Percentiles rank a stretch among this genome's conserved stretches.
These are phyloP conservation scores for Coleophoma crateriformis DNA, from an alignment of 2,329 filamentous ascomycete species.

Conservation along the genomic window DNA sequence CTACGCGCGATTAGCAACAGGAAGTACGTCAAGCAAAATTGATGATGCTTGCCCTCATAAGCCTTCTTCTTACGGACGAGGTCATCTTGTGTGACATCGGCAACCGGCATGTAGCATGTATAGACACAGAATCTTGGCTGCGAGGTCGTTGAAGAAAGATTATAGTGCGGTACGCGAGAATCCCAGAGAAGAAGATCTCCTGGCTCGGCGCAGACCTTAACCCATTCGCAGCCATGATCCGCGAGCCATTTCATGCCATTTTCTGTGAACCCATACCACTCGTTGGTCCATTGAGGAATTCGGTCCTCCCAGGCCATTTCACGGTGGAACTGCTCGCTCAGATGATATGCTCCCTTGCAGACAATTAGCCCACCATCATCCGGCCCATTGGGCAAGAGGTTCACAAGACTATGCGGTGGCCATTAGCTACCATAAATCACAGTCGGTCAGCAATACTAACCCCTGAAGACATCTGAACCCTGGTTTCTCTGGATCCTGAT, in stretches of 20 bases:
- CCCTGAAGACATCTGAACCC: conserved; percentile 47
- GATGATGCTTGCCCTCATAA: conserved; percentile 22
- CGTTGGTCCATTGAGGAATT: conserved; percentile 21
- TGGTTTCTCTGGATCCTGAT: conserved; percentile 35
- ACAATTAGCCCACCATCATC: conserved; percentile 30
- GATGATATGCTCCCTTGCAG: conserved; percentile 22
- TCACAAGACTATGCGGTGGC: conserved; percentile 32
- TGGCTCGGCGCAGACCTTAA: conserved; percentile 33
- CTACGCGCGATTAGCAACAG: neutral
- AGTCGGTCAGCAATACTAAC: conserved; percentile 20
- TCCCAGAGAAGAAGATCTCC: conserved; percentile 36
- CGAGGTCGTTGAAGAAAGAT: conserved; percentile 27
- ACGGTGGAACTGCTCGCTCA: conserved; percentile 30
- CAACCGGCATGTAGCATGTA: conserved; percentile 35
- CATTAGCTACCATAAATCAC: no score
- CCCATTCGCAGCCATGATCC: conserved; percentile 26
- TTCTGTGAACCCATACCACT: conserved; percentile 31
- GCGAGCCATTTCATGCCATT: conserved; percentile 31
- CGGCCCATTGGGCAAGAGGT: conserved; percentile 30
- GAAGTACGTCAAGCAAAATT: no score
- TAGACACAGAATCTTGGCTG: conserved; percentile 30
- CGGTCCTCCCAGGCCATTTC: conserved; percentile 26
- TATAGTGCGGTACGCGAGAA: conserved; percentile 35
- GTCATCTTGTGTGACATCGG: conserved; percentile 33
- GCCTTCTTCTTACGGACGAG: conserved; percentile 35